Percentiles rank a stretch among this genome's conserved stretches.
phyloP scores from a whole-genome alignment of 306 rosid species.

The Malus asiatica region DNA sequence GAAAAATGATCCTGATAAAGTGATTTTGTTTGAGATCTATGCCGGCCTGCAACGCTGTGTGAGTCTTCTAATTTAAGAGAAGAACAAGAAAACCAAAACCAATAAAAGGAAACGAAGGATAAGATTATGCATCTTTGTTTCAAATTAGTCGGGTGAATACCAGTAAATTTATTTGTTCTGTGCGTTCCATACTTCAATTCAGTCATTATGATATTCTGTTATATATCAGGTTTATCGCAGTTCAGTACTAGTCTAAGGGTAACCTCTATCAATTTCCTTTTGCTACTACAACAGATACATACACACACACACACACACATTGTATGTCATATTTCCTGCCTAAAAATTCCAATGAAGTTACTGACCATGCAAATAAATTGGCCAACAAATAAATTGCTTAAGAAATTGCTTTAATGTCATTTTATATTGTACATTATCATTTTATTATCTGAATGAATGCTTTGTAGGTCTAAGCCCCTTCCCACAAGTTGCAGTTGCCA shows the following conservation, averaged over 20 bases:
- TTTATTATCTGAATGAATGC: background rate
- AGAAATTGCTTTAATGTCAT: background rate
- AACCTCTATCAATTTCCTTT: background rate
- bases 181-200: background rate
- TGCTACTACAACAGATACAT: background rate
- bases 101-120: background rate
- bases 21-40: background rate
- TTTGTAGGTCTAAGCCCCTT: background rate
- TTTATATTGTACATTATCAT: slow-evolving; percentile 7
- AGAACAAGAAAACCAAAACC: background rate
- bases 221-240: background rate
- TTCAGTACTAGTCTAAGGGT: background rate
- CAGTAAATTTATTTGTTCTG: background rate
- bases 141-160: background rate
- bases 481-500: background rate
- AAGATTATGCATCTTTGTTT: slow-evolving; percentile 6
- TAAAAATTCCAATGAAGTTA: background rate
- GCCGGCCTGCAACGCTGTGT: background rate
- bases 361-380: background rate
- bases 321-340: background rate
- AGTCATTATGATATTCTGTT: background rate
- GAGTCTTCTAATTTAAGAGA: background rate
- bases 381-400: background rate
- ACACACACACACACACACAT: too few species aligned
- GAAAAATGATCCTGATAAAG: background rate